Evolutionary conservation across 345 rosid genomes (phyloP).

Genomic region (Rubroshorea leprosula): DNA sequence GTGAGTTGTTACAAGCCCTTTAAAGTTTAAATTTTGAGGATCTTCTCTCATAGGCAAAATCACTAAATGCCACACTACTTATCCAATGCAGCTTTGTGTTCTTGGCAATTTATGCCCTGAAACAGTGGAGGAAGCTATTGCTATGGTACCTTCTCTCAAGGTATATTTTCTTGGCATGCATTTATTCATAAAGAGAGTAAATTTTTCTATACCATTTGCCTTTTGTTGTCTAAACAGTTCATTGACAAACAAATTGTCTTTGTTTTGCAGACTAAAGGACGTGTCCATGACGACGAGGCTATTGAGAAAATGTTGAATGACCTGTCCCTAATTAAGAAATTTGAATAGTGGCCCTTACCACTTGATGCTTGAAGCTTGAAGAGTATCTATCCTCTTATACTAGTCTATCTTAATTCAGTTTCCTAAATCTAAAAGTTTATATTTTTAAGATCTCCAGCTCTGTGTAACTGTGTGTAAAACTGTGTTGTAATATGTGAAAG

Average conservation of each 20-base stretch:
- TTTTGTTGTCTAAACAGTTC: background rate
- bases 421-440: no score
- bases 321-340: conserved; percentile 77
- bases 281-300: conserved; percentile 74
- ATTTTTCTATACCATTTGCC: background rate
- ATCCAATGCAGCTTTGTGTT: conserved; percentile 74
- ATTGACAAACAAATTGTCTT: background rate
- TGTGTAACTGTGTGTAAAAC: no score
- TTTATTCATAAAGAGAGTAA: background rate
- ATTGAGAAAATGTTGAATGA: conserved; percentile 92
- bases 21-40: background rate
- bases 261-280: conserved; percentile 68
- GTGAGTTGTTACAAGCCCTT: conserved; percentile 29
- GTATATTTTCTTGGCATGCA: conserved; percentile 24
- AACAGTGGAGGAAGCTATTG: conserved; percentile 95
- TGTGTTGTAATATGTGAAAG: no score
- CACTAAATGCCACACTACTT: conserved; percentile 1
- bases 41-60: conserved; percentile 4
- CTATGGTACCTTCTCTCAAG: conserved; percentile 97
- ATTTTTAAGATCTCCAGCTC: no score
- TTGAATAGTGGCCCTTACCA: conserved; percentile 37
- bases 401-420: no score
- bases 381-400: no score
- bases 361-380: no score
- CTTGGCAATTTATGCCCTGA: conserved; percentile 98